Percentiles rank a stretch among this genome's conserved stretches.
These are phyloP conservation scores for Terana coerulea DNA, from an alignment of 768 basidiomycete species.

Conservation along the genomic window DNA sequence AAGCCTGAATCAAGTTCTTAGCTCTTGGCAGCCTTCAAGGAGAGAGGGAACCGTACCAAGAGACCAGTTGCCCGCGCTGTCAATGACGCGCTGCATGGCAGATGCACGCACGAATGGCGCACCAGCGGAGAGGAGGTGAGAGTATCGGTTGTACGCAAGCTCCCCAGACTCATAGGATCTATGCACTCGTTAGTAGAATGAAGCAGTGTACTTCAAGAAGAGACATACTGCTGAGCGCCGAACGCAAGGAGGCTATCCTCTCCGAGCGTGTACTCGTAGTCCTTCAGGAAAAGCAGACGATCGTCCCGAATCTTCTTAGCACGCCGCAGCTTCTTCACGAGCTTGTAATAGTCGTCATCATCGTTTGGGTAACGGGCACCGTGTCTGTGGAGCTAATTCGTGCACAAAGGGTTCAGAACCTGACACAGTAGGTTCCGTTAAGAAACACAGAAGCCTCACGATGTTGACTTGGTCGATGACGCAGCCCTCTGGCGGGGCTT, in stretches of 20 bases:
- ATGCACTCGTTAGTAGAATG: neutral
- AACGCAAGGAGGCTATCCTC: constrained; percentile 55
- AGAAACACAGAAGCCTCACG: neutral
- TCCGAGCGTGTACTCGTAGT: constrained; percentile 58
- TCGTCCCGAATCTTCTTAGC: constrained; percentile 42
- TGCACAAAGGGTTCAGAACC: neutral
- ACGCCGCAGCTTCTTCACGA: constrained; percentile 50
- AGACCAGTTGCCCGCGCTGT: constrained; percentile 68
- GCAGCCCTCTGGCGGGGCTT: constrained; percentile 44
- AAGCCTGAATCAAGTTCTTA: neutral
- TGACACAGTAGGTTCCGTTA: neutral
- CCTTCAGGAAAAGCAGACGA: constrained; percentile 52
- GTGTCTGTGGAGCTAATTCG: constrained; percentile 75
- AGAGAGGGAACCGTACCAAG: constrained; percentile 41
- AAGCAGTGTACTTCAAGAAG: neutral
- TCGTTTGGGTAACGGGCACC: constrained; percentile 74
- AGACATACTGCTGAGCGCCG: constrained; percentile 59
- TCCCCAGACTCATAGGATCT: constrained; percentile 51
- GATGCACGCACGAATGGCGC: constrained; percentile 55
- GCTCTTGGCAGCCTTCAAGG: neutral
- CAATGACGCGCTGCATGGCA: constrained; percentile 54
- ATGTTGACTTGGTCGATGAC: constrained; percentile 21
- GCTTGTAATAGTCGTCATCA: constrained; percentile 35
- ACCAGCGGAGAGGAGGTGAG: constrained; percentile 38
- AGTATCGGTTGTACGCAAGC: constrained; percentile 52